A percentile compares a stretch with the other conserved stretches of the same genome.
These are phyloP conservation scores for Phytophthora cryptogea DNA, from an alignment of 352 stramenopile genomes.

Conservation along the genomic window DNA sequence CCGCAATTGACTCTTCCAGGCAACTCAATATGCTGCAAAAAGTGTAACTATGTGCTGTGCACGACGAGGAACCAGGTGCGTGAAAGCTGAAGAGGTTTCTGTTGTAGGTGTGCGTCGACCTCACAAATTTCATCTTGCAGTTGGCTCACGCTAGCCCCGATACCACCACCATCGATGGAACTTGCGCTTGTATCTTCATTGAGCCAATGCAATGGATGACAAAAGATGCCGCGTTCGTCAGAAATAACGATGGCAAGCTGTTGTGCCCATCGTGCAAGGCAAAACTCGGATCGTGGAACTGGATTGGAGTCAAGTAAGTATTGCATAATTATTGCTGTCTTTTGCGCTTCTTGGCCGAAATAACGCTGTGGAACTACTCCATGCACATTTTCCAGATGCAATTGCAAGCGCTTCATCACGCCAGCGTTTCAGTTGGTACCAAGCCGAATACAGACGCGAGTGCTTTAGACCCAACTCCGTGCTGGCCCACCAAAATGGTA, in stretches of 20 bases:
- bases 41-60: slow-evolving; percentile 63
- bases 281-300: slow-evolving; percentile 82
- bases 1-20: slow-evolving; percentile 27
- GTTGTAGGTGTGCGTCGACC: background rate
- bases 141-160: slow-evolving; percentile 21
- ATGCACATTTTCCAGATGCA: slow-evolving; percentile 46
- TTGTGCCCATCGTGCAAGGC: slow-evolving; percentile 65
- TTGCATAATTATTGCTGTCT: background rate
- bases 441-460: slow-evolving; percentile 47
- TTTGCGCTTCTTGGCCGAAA: background rate
- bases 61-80: slow-evolving; percentile 55
- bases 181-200: slow-evolving; percentile 45
- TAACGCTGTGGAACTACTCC: background rate
- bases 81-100: background rate
- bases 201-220: slow-evolving; percentile 80
- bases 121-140: slow-evolving; percentile 13
- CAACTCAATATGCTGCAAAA: slow-evolving; percentile 49
- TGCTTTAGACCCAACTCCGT: slow-evolving; percentile 13
- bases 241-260: slow-evolving; percentile 61
- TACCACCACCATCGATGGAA: slow-evolving; percentile 3
- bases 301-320: slow-evolving; percentile 76
- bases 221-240: slow-evolving; percentile 25
- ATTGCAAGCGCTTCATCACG: slow-evolving; percentile 56
- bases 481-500: slow-evolving; percentile 2
- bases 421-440: slow-evolving; percentile 67